These are phyloP conservation scores for Nepenthes gracilis DNA, from an alignment of 148 eudicot genomes.

Conservation along the genomic window DNA sequence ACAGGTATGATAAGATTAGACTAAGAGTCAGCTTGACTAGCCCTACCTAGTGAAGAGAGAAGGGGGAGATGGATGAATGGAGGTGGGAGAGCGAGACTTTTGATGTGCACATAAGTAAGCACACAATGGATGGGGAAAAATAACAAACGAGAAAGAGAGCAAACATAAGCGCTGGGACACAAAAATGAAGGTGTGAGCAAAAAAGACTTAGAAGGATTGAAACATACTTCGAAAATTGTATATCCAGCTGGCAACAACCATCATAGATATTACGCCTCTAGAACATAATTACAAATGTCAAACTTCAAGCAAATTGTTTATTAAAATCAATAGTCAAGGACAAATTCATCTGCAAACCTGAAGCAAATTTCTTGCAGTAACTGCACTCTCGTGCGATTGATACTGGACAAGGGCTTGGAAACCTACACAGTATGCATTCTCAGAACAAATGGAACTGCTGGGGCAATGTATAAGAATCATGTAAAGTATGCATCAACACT, in stretches of 20 bases:
- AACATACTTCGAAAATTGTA: slow-evolving; percentile 81
- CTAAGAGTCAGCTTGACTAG: too few species aligned
- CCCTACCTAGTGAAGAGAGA: too few species aligned
- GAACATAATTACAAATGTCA: slow-evolving; percentile 1
- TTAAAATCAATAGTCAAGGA: not conserved
- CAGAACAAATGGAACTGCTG: slow-evolving; percentile 7
- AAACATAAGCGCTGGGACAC: not conserved
- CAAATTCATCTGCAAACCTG: slow-evolving; percentile 18
- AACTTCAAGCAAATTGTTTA: not conserved
- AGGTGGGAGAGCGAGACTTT: too few species aligned
- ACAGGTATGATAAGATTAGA: not conserved
- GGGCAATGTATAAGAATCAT: not conserved
- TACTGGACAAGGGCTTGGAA: slow-evolving; percentile 35
- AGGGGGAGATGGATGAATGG: too few species aligned
- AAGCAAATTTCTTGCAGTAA: slow-evolving; percentile 25
- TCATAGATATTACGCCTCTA: slow-evolving; percentile 93
- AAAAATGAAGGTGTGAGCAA: not conserved
- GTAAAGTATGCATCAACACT: too few species aligned
- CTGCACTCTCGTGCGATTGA: slow-evolving; percentile 24
- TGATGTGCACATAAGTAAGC: too few species aligned
- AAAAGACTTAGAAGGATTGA: not conserved
- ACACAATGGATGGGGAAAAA: too few species aligned
- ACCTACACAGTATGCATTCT: slow-evolving; percentile 15
- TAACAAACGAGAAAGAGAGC: not conserved
- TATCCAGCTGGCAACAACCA: slow-evolving; percentile 95